Evolutionary conservation across 2,329 filamentous ascomycete species (phyloP).

Genomic region (Botrytis galanthina): DNA sequence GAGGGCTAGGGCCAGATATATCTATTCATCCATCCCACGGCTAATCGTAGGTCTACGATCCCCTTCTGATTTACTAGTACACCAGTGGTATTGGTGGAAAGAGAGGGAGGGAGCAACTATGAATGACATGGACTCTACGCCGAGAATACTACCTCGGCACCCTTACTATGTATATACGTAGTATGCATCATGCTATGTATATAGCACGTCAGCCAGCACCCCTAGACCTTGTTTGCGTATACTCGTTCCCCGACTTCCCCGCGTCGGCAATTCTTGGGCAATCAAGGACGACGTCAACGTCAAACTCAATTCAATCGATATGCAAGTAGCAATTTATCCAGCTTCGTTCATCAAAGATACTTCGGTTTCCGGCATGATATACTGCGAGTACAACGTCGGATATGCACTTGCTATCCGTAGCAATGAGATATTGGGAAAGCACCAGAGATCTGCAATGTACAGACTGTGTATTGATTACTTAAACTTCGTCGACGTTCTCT

Average conservation of each 20-base stretch:
- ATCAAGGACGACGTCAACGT: neutral
- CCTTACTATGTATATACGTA: neutral
- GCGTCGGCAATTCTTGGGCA: neutral
- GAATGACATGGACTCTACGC: neutral
- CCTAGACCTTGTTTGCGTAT: neutral
- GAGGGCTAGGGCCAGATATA: neutral
- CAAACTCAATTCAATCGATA: neutral
- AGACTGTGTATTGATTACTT: neutral
- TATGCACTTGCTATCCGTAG: constrained; percentile 12
- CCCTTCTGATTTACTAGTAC: neutral
- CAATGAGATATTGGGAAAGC: constrained; percentile 11
- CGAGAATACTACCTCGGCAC: neutral
- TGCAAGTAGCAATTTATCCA: neutral
- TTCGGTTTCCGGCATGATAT: constrained; percentile 9
- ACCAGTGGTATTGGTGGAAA: neutral
- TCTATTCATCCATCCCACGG: neutral
- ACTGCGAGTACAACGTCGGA: constrained; percentile 9
- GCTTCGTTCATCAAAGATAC: neutral
- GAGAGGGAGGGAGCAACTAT: neutral
- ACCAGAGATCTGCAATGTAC: constrained; percentile 6
- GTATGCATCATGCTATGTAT: neutral
- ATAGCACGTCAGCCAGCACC: neutral
- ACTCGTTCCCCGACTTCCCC: constrained; percentile 1
- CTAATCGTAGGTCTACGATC: neutral
- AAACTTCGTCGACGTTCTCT: neutral